phyloP scores from a whole-genome alignment of 2,329 filamentous ascomycete species.

The Neopestalotiopsis rosae region DNA sequence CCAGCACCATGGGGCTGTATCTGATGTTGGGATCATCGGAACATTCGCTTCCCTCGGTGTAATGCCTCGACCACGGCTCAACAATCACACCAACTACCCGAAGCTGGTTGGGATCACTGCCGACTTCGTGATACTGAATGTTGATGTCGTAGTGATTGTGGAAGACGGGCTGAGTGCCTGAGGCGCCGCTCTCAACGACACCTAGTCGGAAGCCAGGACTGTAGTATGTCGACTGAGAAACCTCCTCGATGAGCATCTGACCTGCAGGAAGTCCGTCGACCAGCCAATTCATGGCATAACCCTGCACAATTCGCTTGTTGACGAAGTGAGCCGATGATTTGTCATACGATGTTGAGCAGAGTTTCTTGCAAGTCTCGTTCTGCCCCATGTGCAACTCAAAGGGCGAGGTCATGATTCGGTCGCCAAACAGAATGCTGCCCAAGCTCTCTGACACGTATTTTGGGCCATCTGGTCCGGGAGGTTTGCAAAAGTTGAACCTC shows the following conservation, averaged over 20 bases:
- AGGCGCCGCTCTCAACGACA: slow-evolving; percentile 45
- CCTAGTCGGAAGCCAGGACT: slow-evolving; percentile 90
- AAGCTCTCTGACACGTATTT: slow-evolving; percentile 85
- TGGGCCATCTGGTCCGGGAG: slow-evolving; percentile 67
- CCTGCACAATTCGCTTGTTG: slow-evolving; percentile 80
- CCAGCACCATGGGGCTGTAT: slow-evolving; percentile 58
- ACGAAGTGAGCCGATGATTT: slow-evolving; percentile 76
- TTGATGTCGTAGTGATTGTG: slow-evolving; percentile 97
- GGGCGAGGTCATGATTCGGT: slow-evolving; percentile 95
- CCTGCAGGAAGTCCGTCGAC: slow-evolving; percentile 93
- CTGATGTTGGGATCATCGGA: slow-evolving; percentile 52
- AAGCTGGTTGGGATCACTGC: slow-evolving; percentile 68
- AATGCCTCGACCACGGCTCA: slow-evolving; percentile 75
- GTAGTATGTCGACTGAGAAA: slow-evolving; percentile 81
- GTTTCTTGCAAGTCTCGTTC: slow-evolving; percentile 85
- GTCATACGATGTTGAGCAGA: slow-evolving; percentile 73
- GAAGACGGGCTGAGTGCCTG: slow-evolving; percentile 65
- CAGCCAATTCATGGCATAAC: slow-evolving; percentile 94
- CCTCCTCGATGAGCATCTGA: slow-evolving; percentile 77
- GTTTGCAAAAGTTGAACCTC: slow-evolving; percentile 86
- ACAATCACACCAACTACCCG: slow-evolving; percentile 93
- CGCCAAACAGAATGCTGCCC: slow-evolving; percentile 95
- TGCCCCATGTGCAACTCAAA: slow-evolving; percentile 86
- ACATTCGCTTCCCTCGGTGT: slow-evolving; percentile 67
- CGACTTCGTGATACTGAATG: slow-evolving; percentile 88